Evolutionary conservation across 305 asterid genomes (phyloP).

Genomic region (Rubia balearica): DNA sequence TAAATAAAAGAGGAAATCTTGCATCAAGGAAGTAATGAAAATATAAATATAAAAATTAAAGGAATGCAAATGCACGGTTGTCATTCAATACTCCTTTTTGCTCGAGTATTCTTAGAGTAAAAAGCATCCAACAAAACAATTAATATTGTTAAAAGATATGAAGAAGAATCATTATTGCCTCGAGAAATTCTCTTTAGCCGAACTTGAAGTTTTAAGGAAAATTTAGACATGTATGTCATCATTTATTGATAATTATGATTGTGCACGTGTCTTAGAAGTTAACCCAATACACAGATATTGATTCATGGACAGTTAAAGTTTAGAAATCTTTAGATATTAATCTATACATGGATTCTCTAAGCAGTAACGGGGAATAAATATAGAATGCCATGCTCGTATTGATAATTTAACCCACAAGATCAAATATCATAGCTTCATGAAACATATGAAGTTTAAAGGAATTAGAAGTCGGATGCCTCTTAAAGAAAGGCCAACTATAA

Average conservation of each 20-base stretch:
- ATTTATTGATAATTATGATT: not conserved
- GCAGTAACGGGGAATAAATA: not conserved
- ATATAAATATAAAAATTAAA: no score
- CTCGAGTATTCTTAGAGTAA: not conserved
- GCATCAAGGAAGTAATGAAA: not conserved
- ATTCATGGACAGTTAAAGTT: no score
- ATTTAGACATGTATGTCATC: not conserved
- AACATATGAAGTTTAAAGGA: not conserved
- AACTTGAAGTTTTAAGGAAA: not conserved
- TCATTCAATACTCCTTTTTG: not conserved
- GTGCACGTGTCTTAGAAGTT: not conserved
- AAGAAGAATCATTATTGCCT: not conserved
- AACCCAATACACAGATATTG: not conserved
- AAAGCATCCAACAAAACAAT: not conserved
- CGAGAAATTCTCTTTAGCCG: not conserved
- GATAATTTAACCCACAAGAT: not conserved
- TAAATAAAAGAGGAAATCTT: not conserved
- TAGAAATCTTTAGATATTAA: not conserved
- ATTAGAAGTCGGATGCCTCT: not conserved
- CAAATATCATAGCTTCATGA: not conserved
- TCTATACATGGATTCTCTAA: not conserved
- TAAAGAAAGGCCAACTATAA: not conserved
- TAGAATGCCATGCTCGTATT: not conserved
- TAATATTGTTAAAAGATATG: not conserved
- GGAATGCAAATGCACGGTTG: not conserved